Evolutionary conservation across 345 rosid species (phyloP).

Genomic region (Lepidium aucheri): DNA sequence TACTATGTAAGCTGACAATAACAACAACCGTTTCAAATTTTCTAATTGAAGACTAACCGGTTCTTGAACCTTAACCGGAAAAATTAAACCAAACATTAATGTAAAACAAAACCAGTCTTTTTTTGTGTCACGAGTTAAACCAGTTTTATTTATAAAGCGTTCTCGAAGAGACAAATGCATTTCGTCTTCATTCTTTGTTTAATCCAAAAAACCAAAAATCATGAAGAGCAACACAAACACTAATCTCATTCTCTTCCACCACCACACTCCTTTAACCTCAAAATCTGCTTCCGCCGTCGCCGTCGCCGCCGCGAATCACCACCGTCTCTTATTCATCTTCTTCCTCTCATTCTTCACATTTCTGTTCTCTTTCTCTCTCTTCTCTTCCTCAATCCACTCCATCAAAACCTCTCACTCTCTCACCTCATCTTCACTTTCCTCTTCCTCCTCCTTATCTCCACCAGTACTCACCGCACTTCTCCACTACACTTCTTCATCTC

Average conservation of each 20-base stretch:
- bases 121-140: background rate
- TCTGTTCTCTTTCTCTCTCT: conserved; percentile 61
- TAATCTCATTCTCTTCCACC: conserved; percentile 73
- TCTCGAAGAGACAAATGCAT: background rate
- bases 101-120: background rate
- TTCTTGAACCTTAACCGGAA: background rate
- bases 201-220: background rate
- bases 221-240: conserved; percentile 57
- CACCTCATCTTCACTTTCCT: conserved; percentile 24
- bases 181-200: background rate
- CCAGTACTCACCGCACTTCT: conserved; percentile 56
- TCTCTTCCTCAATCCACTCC: conserved; percentile 33
- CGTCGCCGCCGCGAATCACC: conserved; percentile 29
- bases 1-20: conserved; percentile 8
- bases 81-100: background rate
- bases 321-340: conserved; percentile 52
- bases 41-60: background rate
- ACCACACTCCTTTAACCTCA: conserved; percentile 54
- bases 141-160: background rate
- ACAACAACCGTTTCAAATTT: background rate
- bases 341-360: conserved; percentile 54
- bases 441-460: conserved; percentile 31
- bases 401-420: conserved; percentile 22
- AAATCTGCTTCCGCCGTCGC: conserved; percentile 33
- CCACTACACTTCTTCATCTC: conserved; percentile 54